Evolutionary conservation across 2,329 filamentous ascomycete genomes (phyloP).

Genomic region (Emergomyces orientalis): DNA sequence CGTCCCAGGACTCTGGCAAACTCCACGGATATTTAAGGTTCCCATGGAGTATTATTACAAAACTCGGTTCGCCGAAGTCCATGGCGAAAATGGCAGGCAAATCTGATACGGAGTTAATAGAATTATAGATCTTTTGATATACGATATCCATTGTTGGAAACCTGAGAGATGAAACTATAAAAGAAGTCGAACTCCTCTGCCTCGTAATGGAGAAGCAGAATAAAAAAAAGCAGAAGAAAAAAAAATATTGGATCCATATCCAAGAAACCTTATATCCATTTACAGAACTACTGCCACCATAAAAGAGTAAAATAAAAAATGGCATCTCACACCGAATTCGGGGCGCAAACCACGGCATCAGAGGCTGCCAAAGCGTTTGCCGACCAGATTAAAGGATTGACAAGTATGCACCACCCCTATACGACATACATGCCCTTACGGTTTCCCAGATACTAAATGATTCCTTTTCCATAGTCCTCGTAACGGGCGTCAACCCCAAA

Average conservation of each 20-base stretch:
- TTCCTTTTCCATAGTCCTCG: slow-evolving; percentile 23
- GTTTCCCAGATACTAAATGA: background rate
- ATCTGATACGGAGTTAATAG: background rate
- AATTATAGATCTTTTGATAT: background rate
- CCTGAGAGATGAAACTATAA: too few relatives aligned
- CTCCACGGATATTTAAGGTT: background rate
- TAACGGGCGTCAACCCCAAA: slow-evolving; percentile 31
- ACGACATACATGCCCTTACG: background rate
- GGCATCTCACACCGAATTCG: slow-evolving; percentile 31
- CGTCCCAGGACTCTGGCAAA: background rate
- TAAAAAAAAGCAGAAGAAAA: background rate
- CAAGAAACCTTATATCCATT: background rate
- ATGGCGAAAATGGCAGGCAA: background rate
- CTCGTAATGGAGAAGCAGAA: background rate
- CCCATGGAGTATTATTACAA: background rate
- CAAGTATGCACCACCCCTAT: slow-evolving; percentile 8
- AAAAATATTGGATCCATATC: background rate
- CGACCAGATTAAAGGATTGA: slow-evolving; percentile 16
- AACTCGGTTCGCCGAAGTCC: background rate
- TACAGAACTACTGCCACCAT: background rate
- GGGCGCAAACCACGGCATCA: slow-evolving; percentile 27
- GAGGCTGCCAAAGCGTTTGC: slow-evolving; percentile 25
- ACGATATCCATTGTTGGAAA: too few relatives aligned
- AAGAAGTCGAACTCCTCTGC: background rate
- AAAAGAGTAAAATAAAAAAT: slow-evolving; percentile 12